Evolutionary conservation across 2,329 filamentous ascomycete genomes (phyloP).

Genomic region (Curvularia lunata): DNA sequence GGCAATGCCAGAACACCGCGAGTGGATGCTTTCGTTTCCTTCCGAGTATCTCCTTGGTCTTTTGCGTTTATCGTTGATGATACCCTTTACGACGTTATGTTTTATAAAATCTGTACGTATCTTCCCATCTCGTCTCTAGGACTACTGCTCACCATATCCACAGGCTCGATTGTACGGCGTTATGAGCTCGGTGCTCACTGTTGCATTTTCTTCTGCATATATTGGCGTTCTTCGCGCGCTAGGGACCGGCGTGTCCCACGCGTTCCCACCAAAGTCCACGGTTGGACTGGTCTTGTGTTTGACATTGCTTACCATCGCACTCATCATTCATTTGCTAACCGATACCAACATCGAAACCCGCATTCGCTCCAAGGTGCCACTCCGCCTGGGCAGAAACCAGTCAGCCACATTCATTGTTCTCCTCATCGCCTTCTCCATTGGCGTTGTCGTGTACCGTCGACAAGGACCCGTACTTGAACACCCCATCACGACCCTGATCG

Average conservation of each 20-base stretch:
- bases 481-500: conserved; percentile 63
- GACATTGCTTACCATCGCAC: conserved; percentile 40
- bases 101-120: conserved; percentile 44
- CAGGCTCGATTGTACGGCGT: conserved; percentile 44
- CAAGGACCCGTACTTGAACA: conserved; percentile 55
- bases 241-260: conserved; percentile 41
- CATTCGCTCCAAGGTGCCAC: conserved; percentile 35
- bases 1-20: conserved; percentile 43
- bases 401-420: conserved; percentile 45
- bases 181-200: conserved; percentile 43
- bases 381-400: conserved; percentile 44
- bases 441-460: conserved; percentile 46
- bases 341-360: conserved; percentile 40
- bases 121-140: not conserved
- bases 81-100: conserved; percentile 48
- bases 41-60: conserved; percentile 43
- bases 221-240: conserved; percentile 42
- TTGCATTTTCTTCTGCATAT: conserved; percentile 45
- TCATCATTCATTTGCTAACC: conserved; percentile 39
- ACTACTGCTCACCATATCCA: conserved; percentile 22
- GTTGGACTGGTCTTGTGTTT: conserved; percentile 38
- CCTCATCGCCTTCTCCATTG: conserved; percentile 48
- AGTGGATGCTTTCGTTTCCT: conserved; percentile 43
- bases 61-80: conserved; percentile 47
- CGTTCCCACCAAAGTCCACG: conserved; percentile 46